phyloP scores from a whole-genome alignment of 345 rosid genomes.

The Nephelium lappaceum region DNA sequence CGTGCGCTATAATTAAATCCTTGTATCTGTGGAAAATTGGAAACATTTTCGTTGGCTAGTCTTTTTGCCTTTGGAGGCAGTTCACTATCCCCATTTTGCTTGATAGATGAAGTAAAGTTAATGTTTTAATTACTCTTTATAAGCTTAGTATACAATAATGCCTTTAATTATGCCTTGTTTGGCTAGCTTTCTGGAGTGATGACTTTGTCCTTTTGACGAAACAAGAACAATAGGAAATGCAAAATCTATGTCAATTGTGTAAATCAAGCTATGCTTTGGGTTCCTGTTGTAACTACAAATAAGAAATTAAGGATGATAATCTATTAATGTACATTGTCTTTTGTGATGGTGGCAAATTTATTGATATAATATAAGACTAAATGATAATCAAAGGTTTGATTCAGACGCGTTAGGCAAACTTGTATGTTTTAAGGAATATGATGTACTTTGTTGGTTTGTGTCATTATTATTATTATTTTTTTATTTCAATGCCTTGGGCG shows the following conservation, averaged over 20 bases:
- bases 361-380: not conserved
- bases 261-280: not conserved
- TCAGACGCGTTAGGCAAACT: not conserved
- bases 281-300: not conserved
- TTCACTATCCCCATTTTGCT: not conserved
- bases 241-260: not conserved
- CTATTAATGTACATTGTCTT: not conserved
- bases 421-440: not conserved
- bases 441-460: conserved; percentile 2
- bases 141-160: not conserved
- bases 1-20: not conserved
- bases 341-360: not conserved
- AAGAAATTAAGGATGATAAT: conserved; percentile 2
- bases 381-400: not conserved
- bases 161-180: not conserved
- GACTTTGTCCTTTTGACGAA: not conserved
- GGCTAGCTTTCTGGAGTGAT: not conserved
- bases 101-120: not conserved
- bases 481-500: not conserved
- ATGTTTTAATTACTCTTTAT: not conserved
- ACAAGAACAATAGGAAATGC: not conserved
- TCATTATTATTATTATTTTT: not conserved
- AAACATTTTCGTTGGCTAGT: not conserved
- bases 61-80: not conserved
- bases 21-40: not conserved